These are phyloP conservation scores for Nothophaeocryptopus gaeumannii DNA, from an alignment of 2,329 filamentous ascomycete species.

Conservation along the genomic window DNA sequence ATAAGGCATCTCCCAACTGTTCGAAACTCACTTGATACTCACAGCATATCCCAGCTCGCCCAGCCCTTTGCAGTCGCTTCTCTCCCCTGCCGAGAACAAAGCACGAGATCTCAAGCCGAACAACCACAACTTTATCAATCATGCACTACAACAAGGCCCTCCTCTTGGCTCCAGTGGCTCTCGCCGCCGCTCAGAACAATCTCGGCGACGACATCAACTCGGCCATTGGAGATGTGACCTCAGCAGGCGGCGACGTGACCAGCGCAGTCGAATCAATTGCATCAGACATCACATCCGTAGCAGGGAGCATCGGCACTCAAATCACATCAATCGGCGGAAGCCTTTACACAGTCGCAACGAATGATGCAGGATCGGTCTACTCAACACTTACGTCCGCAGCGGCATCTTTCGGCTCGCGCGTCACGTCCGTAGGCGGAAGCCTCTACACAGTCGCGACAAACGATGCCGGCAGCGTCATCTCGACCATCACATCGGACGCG, in stretches of 20 bases:
- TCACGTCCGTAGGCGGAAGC: conserved; percentile 13
- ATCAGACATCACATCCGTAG: conserved; percentile 15
- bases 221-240: conserved; percentile 14
- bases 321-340: conserved; percentile 14
- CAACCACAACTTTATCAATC: conserved; percentile 4
- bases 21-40: not conserved
- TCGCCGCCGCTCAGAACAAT: conserved; percentile 22
- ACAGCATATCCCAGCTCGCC: not conserved
- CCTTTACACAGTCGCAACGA: conserved; percentile 14
- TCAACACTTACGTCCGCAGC: conserved; percentile 13
- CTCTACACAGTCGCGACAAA: conserved; percentile 18
- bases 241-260: conserved; percentile 11
- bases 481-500: conserved; percentile 23
- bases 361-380: conserved; percentile 8
- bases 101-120: not conserved
- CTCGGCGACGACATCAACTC: conserved; percentile 17
- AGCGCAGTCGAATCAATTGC: conserved; percentile 3
- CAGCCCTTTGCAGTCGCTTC: not conserved
- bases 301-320: conserved; percentile 3
- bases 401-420: not conserved
- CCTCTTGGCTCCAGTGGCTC: conserved; percentile 20
- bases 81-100: no score
- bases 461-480: conserved; percentile 15
- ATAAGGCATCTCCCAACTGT: not conserved
- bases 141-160: conserved; percentile 26